Percentiles rank a stretch among this genome's conserved stretches.
Conservation (phyloP, 2,329 filamentous ascomycete species). For the Fusarium vanettenii region DNA sequence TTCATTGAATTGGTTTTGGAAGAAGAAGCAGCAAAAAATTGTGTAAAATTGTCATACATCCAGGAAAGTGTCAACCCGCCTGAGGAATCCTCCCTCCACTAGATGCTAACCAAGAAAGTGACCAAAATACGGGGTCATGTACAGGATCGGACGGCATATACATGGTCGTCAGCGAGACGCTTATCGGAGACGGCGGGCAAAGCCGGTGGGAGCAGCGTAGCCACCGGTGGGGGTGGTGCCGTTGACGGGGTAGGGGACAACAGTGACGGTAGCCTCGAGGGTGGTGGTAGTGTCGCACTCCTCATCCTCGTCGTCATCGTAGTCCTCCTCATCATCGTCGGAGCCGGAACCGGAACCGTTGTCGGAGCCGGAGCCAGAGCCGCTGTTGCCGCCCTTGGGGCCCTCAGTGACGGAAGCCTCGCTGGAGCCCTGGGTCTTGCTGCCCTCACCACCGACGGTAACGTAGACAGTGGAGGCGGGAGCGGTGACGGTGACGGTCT, state of each 20-base stretch:
- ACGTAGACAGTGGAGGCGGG: constrained; percentile 52
- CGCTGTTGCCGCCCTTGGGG: background rate
- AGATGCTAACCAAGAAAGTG: constrained; percentile 38
- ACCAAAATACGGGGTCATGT: constrained; percentile 38
- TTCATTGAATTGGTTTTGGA: constrained; percentile 44
- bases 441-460: constrained; percentile 43
- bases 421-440: constrained; percentile 31
- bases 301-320: constrained; percentile 29
- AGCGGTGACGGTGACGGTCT: constrained; percentile 47
- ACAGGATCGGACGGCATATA: constrained; percentile 37
- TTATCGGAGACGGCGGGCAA: constrained; percentile 49
- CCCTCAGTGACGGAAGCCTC: constrained; percentile 38
- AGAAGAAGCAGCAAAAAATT: constrained; percentile 24
- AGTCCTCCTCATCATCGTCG: constrained; percentile 24
- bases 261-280: constrained; percentile 48
- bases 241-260: constrained; percentile 56
- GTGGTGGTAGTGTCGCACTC: constrained; percentile 43
- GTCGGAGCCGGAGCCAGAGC: background rate
- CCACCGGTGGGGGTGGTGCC: constrained; percentile 52
- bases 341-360: constrained; percentile 23
- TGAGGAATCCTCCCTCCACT: constrained; percentile 31
- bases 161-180: constrained; percentile 22
- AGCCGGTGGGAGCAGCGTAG: constrained; percentile 50
- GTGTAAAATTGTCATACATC: constrained; percentile 43
- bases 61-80: constrained; percentile 29